phyloP scores from a whole-genome alignment of 202 grass and related monocot genomes.

The Panicum virgatum region DNA sequence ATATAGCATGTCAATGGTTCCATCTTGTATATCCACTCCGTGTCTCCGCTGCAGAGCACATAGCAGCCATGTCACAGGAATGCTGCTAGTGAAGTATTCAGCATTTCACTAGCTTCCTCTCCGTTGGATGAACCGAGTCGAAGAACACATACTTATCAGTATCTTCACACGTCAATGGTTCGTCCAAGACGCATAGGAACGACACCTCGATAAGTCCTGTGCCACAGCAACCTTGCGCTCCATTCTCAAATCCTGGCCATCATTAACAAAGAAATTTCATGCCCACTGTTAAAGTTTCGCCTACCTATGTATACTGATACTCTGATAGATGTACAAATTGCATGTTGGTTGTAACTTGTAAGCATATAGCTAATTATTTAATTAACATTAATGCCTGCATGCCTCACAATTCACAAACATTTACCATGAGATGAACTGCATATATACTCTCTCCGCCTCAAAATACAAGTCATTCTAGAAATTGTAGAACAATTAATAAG shows the following conservation, averaged over 20 bases:
- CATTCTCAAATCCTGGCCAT: constrained; percentile 8
- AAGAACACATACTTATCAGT: not conserved
- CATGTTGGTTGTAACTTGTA: too few species aligned
- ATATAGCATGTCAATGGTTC: too few species aligned
- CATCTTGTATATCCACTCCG: too few species aligned
- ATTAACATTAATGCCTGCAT: too few species aligned
- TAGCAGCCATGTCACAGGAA: not conserved
- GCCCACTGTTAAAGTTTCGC: not conserved
- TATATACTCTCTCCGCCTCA: too few species aligned
- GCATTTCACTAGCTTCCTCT: not conserved
- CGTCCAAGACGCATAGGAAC: not conserved
- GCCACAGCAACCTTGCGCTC: not conserved
- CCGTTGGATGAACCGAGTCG: not conserved
- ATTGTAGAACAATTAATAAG: too few species aligned
- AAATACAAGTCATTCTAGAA: too few species aligned
- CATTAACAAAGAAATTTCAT: not conserved
- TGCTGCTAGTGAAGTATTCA: not conserved
- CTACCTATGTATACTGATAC: too few species aligned
- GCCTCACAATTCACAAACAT: too few species aligned
- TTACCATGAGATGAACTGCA: too few species aligned
- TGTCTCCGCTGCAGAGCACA: not conserved
- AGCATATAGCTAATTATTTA: too few species aligned
- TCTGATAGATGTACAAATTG: too few species aligned
- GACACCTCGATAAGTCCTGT: not conserved
- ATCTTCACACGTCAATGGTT: not conserved